A percentile compares a stretch with the other conserved stretches of the same genome.
These are phyloP conservation scores for Annulohypoxylon bovei DNA, from an alignment of 495 filamentous ascomycete genomes.

Conservation along the genomic window DNA sequence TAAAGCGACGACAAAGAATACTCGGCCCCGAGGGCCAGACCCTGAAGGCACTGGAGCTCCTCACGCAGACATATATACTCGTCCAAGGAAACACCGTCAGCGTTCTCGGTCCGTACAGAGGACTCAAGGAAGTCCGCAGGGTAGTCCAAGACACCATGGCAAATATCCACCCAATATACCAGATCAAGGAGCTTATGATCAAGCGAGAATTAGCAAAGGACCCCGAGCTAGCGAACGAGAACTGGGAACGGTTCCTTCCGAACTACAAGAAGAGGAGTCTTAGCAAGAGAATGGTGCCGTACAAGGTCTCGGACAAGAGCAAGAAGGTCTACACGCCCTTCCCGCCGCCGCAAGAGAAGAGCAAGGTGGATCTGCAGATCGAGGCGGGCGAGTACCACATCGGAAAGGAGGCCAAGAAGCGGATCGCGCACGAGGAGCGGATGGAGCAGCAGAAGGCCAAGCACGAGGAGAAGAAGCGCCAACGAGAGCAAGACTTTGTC, in stretches of 20 bases:
- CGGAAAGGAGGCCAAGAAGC: conserved; percentile 87
- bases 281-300: conserved; percentile 81
- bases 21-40: conserved; percentile 72
- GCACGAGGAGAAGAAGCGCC: conserved; percentile 87
- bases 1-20: conserved; percentile 93
- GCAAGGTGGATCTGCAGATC: conserved; percentile 97
- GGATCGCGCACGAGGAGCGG: conserved; percentile 78
- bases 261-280: conserved; percentile 98
- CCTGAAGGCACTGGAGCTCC: conserved; percentile 93
- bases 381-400: conserved; percentile 98
- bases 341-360: conserved; percentile 65
- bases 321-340: conserved; percentile 94
- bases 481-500: conserved; percentile 84
- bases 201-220: conserved; percentile 98
- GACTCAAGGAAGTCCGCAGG: conserved; percentile 89
- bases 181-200: conserved; percentile 99
- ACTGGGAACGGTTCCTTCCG: conserved; percentile 95
- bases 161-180: conserved; percentile 87
- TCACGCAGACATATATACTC: conserved; percentile 91
- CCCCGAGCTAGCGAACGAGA: conserved; percentile 83
- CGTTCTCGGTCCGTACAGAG: conserved; percentile 90
- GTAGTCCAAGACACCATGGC: conserved; percentile 96
- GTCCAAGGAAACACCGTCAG: conserved; percentile 97
- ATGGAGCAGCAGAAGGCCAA: conserved; percentile 84
- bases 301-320: conserved; percentile 88